Percentiles rank a stretch among this genome's conserved stretches.
phyloP scores from a whole-genome alignment of 2,329 filamentous ascomycete genomes.

The Pseudogymnoascus sp. region DNA sequence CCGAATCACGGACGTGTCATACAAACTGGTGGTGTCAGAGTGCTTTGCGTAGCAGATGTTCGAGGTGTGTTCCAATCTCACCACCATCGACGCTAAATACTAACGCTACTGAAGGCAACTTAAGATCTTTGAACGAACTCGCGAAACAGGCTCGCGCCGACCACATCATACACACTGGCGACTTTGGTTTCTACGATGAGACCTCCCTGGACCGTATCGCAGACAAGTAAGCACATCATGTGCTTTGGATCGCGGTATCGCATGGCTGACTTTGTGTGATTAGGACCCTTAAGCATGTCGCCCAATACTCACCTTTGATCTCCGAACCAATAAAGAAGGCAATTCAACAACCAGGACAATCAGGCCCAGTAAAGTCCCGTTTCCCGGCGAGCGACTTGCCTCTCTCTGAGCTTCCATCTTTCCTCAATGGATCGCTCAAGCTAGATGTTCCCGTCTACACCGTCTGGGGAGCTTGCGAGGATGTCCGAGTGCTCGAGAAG shows the following conservation, averaged over 20 bases:
- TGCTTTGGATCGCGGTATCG: background rate
- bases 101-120: conserved; percentile 58
- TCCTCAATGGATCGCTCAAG: conserved; percentile 80
- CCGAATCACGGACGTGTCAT: conserved; percentile 60
- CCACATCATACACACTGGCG: conserved; percentile 97
- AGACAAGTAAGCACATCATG: conserved; percentile 64
- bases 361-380: conserved; percentile 75
- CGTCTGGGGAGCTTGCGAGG: conserved; percentile 97
- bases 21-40: conserved; percentile 56
- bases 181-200: conserved; percentile 98
- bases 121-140: conserved; percentile 91
- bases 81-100: conserved; percentile 10
- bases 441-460: conserved; percentile 97
- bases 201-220: conserved; percentile 93
- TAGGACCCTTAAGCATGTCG: conserved; percentile 95
- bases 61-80: conserved; percentile 43
- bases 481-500: conserved; percentile 94
- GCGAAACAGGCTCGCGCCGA: conserved; percentile 90
- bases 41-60: conserved; percentile 64
- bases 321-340: conserved; percentile 65
- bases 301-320: conserved; percentile 94
- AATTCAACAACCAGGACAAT: conserved; percentile 53
- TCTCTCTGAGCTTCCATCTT: conserved; percentile 83
- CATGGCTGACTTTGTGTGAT: conserved; percentile 16
- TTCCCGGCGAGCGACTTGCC: conserved; percentile 75